Base-by-base conservation (phyloP, 2,329 filamentous ascomycete genomes). In the Aspergillus sp. region DNA sequence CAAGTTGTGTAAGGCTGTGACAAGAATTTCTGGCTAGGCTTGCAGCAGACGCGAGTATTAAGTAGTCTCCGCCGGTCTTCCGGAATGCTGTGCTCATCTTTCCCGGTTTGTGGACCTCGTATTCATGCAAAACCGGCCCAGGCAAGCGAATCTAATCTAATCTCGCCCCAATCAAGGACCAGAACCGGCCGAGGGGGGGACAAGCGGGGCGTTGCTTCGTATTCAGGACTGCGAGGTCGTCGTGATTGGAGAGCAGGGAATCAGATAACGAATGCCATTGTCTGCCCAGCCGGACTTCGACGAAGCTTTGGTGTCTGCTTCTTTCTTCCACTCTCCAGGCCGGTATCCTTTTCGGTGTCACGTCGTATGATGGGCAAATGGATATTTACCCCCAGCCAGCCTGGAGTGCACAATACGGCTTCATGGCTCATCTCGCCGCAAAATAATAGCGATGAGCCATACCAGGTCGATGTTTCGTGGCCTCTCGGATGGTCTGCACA, bases 381-480 rank as follows among this genome's bases (percentile, higher is more conserved):
- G 61, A 59, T 19, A 3, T 61, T 61, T 42, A 51, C 30, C n/a
- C 34, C 39, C 13, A 20, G 20, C 15, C 39, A 51, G 7, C 12
- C 24, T 12, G 55, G 54, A n/a, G 27, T 51, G 11, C 58, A 37
- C 13, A 64, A 64, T 39, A 61, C 55, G 24, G 57, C 56, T n/a
- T 51, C 51, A 2, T 66, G 64, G 62, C 34, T 51, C 4, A 53
- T 63, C 7, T 49, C 49, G 15, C 59, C 37, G 19, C 22, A 50
- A 15, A 27, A 56, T 3, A 30, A 11, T 4, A 30, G 27, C 3
- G 17, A 55, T 1, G 44, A 58, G 13, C 44, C 54, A 5, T 69
- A 68, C 56, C 56, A 65, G 24, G 63, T 69, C 8, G 64, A 69
- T 27, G 52, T 66, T 11, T 66, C 66, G 3, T 70, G 68, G 68